phyloP scores from a whole-genome alignment of 2,329 filamentous ascomycete species.

The Talaromyces sp. region DNA sequence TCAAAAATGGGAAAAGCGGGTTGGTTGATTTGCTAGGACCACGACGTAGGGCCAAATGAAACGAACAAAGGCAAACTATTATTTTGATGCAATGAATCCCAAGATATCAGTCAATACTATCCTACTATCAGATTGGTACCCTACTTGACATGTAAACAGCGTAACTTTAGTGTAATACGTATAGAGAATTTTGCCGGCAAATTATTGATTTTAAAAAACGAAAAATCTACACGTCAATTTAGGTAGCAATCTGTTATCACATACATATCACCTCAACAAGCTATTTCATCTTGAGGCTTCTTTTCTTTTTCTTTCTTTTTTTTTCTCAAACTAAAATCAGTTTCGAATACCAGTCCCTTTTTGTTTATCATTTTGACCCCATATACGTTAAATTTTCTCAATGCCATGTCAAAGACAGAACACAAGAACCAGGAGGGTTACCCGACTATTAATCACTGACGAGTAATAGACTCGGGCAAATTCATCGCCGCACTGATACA shows the following conservation, averaged over 20 bases:
- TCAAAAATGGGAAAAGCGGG: neutral
- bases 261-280: neutral
- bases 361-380: neutral
- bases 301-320: neutral
- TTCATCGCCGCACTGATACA: conserved; percentile 74
- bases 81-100: neutral
- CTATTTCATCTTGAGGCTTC: neutral
- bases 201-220: neutral
- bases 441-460: neutral
- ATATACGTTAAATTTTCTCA: neutral
- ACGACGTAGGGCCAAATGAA: neutral
- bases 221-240: neutral
- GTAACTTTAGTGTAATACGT: neutral
- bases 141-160: too few species aligned
- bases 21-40: neutral
- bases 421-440: neutral
- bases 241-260: neutral
- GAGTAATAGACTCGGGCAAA: conserved; percentile 30
- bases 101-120: neutral
- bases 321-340: neutral
- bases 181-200: neutral
- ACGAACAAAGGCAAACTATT: neutral
- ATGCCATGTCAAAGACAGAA: neutral
- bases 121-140: neutral
- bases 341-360: neutral